Percentiles rank a stretch among this genome's conserved stretches.
Conservation (phyloP, 2,329 filamentous ascomycete species). For the Cladosporium sp. region DNA sequence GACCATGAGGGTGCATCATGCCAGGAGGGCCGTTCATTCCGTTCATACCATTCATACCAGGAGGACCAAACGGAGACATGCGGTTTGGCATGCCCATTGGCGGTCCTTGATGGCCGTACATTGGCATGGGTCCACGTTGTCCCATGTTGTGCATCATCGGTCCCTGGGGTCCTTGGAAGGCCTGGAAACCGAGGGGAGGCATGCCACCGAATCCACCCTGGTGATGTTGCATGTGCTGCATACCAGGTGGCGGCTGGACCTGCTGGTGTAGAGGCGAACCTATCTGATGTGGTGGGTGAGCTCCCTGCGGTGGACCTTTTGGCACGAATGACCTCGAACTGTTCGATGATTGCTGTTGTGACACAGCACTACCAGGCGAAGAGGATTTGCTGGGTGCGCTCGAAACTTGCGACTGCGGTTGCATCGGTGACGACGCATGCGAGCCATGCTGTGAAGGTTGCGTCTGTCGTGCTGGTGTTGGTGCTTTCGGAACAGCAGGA, state of each 20-base stretch:
- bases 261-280: constrained; percentile 59
- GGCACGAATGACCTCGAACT: constrained; percentile 8
- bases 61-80: constrained; percentile 50
- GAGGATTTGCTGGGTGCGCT: constrained; percentile 53
- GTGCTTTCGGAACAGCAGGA: constrained; percentile 77
- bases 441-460: constrained; percentile 78
- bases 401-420: constrained; percentile 55
- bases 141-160: constrained; percentile 55
- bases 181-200: constrained; percentile 59
- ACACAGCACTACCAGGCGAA: constrained; percentile 60
- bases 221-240: constrained; percentile 47
- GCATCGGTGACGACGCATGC: constrained; percentile 67
- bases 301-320: constrained; percentile 52
- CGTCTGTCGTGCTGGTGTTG: constrained; percentile 74
- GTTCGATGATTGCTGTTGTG: constrained; percentile 62
- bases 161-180: constrained; percentile 54
- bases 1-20: constrained; percentile 56
- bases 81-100: constrained; percentile 47
- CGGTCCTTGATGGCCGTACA: constrained; percentile 54
- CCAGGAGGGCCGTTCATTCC: constrained; percentile 43
- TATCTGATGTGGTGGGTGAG: constrained; percentile 46
- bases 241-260: constrained; percentile 57
- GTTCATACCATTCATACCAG: constrained; percentile 56
- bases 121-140: constrained; percentile 55
- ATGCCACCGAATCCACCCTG: constrained; percentile 46